phyloP scores from a whole-genome alignment of 2,329 filamentous ascomycete species.

The Pseudogymnoascus sp. region DNA sequence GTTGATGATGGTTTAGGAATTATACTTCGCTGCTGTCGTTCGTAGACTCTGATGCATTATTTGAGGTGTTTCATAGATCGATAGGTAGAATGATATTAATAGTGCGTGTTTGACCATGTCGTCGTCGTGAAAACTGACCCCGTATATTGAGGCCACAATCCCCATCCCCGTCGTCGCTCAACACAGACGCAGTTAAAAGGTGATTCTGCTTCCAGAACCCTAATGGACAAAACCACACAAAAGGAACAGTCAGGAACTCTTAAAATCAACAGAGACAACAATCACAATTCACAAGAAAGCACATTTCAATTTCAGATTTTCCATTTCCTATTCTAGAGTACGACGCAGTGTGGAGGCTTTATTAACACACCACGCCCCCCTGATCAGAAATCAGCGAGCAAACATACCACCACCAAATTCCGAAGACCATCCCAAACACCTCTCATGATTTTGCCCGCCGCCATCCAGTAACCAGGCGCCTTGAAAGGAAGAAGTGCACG shows the following conservation, averaged over 20 bases:
- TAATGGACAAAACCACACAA: background rate
- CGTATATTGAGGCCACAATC: background rate
- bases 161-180: background rate
- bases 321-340: background rate
- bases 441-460: background rate
- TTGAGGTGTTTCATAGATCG: background rate
- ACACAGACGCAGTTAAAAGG: background rate
- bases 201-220: background rate
- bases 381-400: background rate
- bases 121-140: background rate
- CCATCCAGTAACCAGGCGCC: background rate
- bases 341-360: background rate
- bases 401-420: background rate
- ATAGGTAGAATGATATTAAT: background rate
- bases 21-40: background rate
- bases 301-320: background rate
- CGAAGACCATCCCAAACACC: background rate
- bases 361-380: background rate
- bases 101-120: background rate
- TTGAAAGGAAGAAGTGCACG: background rate
- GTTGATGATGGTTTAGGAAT: background rate
- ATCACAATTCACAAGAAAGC: background rate
- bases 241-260: background rate
- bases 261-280: background rate
- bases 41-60: background rate